A percentile compares a stretch with the other conserved stretches of the same genome.
These are phyloP conservation scores for Dioszegia crocea DNA, from an alignment of 768 basidiomycete species.

Conservation along the genomic window DNA sequence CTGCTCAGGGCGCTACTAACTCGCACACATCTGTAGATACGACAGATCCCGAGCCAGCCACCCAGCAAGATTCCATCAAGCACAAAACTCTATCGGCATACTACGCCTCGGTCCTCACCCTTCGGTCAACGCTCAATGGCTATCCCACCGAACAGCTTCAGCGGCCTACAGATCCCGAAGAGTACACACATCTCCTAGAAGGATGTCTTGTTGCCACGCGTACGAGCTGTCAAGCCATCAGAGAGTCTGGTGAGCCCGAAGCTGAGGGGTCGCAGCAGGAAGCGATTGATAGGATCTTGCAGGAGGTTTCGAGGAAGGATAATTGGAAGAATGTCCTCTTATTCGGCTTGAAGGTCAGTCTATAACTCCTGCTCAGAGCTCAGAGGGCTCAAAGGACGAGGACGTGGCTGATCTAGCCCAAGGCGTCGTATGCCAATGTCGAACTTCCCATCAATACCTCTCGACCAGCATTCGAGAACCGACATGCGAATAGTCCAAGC, in stretches of 20 bases:
- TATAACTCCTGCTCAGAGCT: too few species aligned
- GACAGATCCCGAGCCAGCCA: not conserved
- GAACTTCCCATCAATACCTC: slow-evolving; percentile 29
- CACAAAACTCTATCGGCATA: slow-evolving; percentile 48
- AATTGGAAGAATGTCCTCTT: slow-evolving; percentile 27
- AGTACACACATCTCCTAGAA: slow-evolving; percentile 16
- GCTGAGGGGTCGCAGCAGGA: slow-evolving; percentile 32
- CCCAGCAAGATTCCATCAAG: slow-evolving; percentile 6
- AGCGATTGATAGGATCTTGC: slow-evolving; percentile 32
- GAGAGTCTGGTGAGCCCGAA: not conserved
- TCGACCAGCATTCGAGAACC: slow-evolving; percentile 37
- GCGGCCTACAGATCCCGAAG: not conserved
- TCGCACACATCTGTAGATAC: not conserved
- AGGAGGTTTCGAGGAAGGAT: slow-evolving; percentile 16
- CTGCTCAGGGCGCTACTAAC: too few species aligned
- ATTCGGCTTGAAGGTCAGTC: slow-evolving; percentile 20
- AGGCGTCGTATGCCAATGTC: not conserved
- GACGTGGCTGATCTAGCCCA: not conserved
- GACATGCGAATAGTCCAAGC: slow-evolving; percentile 36
- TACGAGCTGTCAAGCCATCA: not conserved
- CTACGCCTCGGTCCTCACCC: slow-evolving; percentile 28
- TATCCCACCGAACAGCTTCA: not conserved
- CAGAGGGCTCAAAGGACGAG: too few species aligned
- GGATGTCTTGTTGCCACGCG: slow-evolving; percentile 3
- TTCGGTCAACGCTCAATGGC: slow-evolving; percentile 19